A percentile compares a stretch with the other conserved stretches of the same genome.
These are phyloP conservation scores for Solanum arcanum DNA, from an alignment of 257 asterid genomes.

Conservation along the genomic window DNA sequence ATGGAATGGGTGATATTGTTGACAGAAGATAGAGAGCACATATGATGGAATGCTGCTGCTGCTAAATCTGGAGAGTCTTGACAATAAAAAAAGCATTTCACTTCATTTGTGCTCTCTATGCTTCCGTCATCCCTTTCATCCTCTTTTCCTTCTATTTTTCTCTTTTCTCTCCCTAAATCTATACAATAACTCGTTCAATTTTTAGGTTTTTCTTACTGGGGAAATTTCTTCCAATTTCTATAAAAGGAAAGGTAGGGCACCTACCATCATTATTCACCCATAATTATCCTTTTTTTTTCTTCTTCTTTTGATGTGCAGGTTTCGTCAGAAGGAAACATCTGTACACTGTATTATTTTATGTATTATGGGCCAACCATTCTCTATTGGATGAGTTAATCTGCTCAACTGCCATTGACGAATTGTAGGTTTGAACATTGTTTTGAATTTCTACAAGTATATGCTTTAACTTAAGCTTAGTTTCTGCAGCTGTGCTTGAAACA, in stretches of 20 bases:
- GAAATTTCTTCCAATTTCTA: background rate
- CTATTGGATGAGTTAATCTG: background rate
- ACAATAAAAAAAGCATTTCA: conserved; percentile 26
- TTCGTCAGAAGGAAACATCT: background rate
- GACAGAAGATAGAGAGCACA: conserved; percentile 54
- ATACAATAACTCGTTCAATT: background rate
- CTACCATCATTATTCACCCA: background rate
- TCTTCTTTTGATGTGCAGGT: background rate
- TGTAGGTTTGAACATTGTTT: background rate
- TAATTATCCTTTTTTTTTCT: background rate
- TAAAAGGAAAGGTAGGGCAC: background rate
- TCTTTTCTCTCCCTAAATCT: background rate
- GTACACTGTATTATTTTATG: background rate
- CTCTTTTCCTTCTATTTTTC: background rate
- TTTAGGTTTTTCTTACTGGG: background rate
- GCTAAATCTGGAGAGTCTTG: background rate
- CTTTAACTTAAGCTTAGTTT: too few relatives aligned
- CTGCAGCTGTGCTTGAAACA: background rate
- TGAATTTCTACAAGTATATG: too few relatives aligned
- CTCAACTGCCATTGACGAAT: background rate
- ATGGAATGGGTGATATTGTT: conserved; percentile 1
- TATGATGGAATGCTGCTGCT: conserved; percentile 33
- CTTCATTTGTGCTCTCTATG: conserved; percentile 63
- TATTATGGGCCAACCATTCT: background rate
- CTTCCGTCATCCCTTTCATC: conserved; percentile 46